A percentile compares a stretch with the other conserved stretches of the same genome.
These are phyloP conservation scores for Xerocomus amazonicus DNA, from an alignment of 1,284 basidiomycete species.

Conservation along the genomic window DNA sequence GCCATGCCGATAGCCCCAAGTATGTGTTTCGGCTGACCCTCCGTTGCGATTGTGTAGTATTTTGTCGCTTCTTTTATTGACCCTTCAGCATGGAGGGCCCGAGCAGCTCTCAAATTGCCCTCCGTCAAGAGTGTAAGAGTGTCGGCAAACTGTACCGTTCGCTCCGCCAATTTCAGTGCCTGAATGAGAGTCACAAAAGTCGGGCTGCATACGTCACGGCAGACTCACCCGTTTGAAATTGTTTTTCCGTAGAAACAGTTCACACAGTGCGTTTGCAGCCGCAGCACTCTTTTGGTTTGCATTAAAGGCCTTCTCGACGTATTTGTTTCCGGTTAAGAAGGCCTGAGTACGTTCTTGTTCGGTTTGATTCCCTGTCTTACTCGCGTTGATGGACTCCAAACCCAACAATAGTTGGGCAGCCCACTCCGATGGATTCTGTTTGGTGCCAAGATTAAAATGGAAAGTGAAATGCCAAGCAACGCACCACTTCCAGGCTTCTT, in stretches of 20 bases:
- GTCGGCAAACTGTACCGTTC: constrained; percentile 89
- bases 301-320: constrained; percentile 73
- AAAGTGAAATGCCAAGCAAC: constrained; percentile 28
- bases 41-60: constrained; percentile 73
- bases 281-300: constrained; percentile 72
- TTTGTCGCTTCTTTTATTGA: constrained; percentile 60
- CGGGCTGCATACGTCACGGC: neutral
- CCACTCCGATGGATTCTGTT: constrained; percentile 75
- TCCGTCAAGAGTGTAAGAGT: constrained; percentile 77
- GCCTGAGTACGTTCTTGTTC: constrained; percentile 60
- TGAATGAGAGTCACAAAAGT: constrained; percentile 29
- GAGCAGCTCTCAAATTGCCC: constrained; percentile 73
- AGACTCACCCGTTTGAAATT: constrained; percentile 48
- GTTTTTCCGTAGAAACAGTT: constrained; percentile 68
- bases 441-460: neutral
- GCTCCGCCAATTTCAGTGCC: constrained; percentile 88
- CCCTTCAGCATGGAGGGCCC: constrained; percentile 73
- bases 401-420: constrained; percentile 78
- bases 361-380: constrained; percentile 58
- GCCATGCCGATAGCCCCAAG: constrained; percentile 81
- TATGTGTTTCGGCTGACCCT: constrained; percentile 71
- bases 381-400: constrained; percentile 76
- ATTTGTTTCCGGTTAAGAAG: constrained; percentile 59
- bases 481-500: constrained; percentile 75
- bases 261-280: constrained; percentile 74